phyloP scores from a whole-genome alignment of 2,329 filamentous ascomycete genomes.

The Byssothecium circinans region DNA sequence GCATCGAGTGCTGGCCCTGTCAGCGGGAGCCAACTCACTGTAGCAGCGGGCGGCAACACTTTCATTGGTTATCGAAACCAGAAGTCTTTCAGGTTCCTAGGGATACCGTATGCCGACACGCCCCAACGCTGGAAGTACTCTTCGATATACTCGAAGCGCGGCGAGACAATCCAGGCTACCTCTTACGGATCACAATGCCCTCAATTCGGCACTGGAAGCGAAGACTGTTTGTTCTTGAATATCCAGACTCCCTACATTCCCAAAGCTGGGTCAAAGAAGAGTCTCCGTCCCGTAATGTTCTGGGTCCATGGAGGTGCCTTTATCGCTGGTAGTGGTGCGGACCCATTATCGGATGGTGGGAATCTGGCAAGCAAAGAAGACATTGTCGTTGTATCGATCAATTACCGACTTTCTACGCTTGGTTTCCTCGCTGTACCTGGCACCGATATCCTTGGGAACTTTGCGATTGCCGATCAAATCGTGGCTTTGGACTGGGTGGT shows the following conservation, averaged over 20 bases:
- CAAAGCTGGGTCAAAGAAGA: constrained; percentile 41
- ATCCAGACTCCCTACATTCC: constrained; percentile 49
- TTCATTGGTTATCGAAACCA: constrained; percentile 57
- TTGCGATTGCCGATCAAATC: constrained; percentile 56
- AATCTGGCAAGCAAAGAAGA: constrained; percentile 62
- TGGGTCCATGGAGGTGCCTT: constrained; percentile 62
- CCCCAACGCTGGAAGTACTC: constrained; percentile 53
- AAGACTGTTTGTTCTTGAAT: constrained; percentile 55
- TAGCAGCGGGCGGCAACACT: constrained; percentile 49
- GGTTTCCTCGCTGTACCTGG: constrained; percentile 62
- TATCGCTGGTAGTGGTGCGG: constrained; percentile 48
- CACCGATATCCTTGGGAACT: constrained; percentile 58
- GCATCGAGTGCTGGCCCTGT: constrained; percentile 24
- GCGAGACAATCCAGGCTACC: constrained; percentile 51
- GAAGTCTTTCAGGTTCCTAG: constrained; percentile 52
- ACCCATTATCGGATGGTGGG: constrained; percentile 52
- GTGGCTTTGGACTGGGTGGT: constrained; percentile 53
- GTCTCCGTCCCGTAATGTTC: constrained; percentile 53
- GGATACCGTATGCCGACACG: constrained; percentile 51
- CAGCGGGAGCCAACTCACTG: constrained; percentile 37
- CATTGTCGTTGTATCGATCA: constrained; percentile 61
- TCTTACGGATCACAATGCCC: constrained; percentile 51
- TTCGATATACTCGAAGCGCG: constrained; percentile 48
- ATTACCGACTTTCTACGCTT: constrained; percentile 61
- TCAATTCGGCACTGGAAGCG: constrained; percentile 44